A percentile compares a stretch with the other conserved stretches of the same genome.
phyloP scores from a whole-genome alignment of 2,329 filamentous ascomycete genomes.

The Fusarium oxysporum region DNA sequence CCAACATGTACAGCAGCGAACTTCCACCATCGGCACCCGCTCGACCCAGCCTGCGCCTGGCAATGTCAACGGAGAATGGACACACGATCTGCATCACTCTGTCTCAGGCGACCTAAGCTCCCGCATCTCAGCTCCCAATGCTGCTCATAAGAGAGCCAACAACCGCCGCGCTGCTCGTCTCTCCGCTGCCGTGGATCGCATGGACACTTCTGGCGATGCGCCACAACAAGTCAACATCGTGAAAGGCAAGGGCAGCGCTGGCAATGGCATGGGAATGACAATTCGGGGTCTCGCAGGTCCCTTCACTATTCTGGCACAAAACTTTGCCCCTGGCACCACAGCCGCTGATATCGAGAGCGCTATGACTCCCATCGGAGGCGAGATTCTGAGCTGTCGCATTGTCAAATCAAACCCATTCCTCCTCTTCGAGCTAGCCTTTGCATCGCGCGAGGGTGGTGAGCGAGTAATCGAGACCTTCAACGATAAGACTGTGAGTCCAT shows the following conservation, averaged over 20 bases:
- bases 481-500: slow-evolving; percentile 70
- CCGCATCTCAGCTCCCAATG: slow-evolving; percentile 58
- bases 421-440: slow-evolving; percentile 81
- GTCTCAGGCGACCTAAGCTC: slow-evolving; percentile 58
- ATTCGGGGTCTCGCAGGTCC: slow-evolving; percentile 81
- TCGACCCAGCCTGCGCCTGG: slow-evolving; percentile 53
- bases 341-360: slow-evolving; percentile 86
- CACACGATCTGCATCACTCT: slow-evolving; percentile 73
- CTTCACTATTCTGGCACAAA: slow-evolving; percentile 79
- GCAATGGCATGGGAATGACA: slow-evolving; percentile 65
- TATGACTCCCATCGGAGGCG: slow-evolving; percentile 79
- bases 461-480: slow-evolving; percentile 81
- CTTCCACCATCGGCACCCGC: slow-evolving; percentile 36
- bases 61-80: slow-evolving; percentile 76
- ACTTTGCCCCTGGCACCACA: slow-evolving; percentile 85
- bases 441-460: slow-evolving; percentile 78
- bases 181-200: slow-evolving; percentile 58
- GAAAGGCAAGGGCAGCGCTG: slow-evolving; percentile 24
- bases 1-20: slow-evolving; percentile 37
- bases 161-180: slow-evolving; percentile 53
- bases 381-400: slow-evolving; percentile 74
- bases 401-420: slow-evolving; percentile 76
- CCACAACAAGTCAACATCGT: slow-evolving; percentile 53
- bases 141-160: slow-evolving; percentile 32
- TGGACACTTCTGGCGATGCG: slow-evolving; percentile 50